Evolutionary conservation across 2,329 filamentous ascomycete genomes (phyloP), one percentile per base, ranked within the genome.

Genomic region (Aspergillus costaricaensis): DNA sequence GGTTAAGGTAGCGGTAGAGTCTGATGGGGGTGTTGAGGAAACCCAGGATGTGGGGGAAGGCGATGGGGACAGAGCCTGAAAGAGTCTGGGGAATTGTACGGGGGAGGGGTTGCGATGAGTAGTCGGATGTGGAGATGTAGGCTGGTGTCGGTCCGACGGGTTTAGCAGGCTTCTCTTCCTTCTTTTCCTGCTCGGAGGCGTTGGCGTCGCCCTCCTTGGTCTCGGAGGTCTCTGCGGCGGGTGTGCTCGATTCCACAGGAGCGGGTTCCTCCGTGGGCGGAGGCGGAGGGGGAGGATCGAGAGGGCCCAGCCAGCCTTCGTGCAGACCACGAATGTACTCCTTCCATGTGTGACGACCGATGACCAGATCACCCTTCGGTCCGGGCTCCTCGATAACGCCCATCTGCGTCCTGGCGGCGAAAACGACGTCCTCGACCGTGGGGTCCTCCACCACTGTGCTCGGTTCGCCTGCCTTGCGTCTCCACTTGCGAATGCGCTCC

Each of bases 261-360:
- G 75, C 49, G 9, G 65, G 63, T n/a, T 59, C 62, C 25, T 44
- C 36, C 10, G 63, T 55, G 19, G 68, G 57, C 21, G 65, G 59
- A n/a, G 64, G 55, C 2, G 72, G 57, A 23, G 72, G 62, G 21
- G 75, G 72, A 59, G 75, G 74, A 48, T 89, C 86, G 47, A 96
- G 80, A 7, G 95, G 92, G 0, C 95, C 94, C 23, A 99, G 80
- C 94, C 95, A 99, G 58, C 95, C 95, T 78, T 99, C 95, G 74
- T 99, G 95, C 66, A 98, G 73, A 49, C 95, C 95, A 60, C 93
- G 85, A 23, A 98, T 81, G 75, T 98, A 99, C 78, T 99, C 95
- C 79, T 97, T 99, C 95, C 95, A 99, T 9, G 94, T 89, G 74
- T 97, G 91, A 59, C 94, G 83, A 12, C 95, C 95, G 68, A 99